Conservation (phyloP, 306 rosid genomes). For the Nissolia schottii region DNA sequence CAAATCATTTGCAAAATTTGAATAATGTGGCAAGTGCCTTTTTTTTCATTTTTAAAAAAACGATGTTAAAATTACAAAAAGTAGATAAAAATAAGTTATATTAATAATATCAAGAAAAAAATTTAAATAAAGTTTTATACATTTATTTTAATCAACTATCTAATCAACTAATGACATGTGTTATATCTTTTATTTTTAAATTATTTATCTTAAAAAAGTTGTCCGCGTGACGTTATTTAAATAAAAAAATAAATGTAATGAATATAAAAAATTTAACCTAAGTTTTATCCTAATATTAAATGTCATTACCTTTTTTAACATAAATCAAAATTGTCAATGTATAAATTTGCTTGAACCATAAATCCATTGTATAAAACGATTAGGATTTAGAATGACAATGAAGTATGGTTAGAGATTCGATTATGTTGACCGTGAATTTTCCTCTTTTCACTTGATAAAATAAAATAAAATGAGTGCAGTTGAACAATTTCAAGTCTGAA, state of each 20-base stretch:
- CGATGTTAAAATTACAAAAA: neutral
- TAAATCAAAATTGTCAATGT: neutral
- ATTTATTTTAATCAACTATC: no score
- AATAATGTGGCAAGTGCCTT: neutral
- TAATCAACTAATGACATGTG: no score
- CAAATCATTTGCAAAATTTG: neutral
- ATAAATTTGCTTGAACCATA: neutral
- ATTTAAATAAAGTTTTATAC: neutral
- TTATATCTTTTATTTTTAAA: no score
- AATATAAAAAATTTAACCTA: no score
- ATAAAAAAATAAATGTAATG: no score
- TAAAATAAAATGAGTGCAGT: slow-evolving; percentile 3
- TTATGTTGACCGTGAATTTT: neutral
- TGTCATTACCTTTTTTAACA: neutral
- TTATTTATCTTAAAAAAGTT: no score
- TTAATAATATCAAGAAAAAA: neutral
- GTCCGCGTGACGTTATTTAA: no score
- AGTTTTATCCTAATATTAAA: neutral
- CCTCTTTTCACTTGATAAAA: neutral
- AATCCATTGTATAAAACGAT: no score
- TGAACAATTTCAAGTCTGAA: slow-evolving; percentile 14
- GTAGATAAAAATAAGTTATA: no score
- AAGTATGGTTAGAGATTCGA: no score
- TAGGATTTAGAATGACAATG: no score
- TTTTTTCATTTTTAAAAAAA: neutral